Conservation (phyloP, 495 filamentous ascomycete genomes). For the Penicillium chermesinum region DNA sequence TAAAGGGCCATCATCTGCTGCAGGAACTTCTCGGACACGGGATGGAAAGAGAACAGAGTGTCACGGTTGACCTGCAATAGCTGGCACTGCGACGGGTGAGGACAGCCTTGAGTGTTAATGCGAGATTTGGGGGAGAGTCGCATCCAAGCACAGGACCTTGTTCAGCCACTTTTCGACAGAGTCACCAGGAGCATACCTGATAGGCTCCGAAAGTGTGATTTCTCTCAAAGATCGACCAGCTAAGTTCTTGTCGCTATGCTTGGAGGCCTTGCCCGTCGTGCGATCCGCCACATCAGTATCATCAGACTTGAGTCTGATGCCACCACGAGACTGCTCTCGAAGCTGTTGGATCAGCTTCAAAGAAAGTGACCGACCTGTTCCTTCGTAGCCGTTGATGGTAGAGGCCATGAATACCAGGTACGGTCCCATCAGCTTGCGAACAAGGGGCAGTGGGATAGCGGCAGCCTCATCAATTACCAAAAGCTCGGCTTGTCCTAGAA, state of each 20-base stretch:
- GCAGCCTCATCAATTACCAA: slow-evolving; percentile 98
- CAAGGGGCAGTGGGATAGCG: slow-evolving; percentile 88
- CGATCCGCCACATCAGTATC: slow-evolving; percentile 69
- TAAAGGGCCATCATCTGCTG: slow-evolving; percentile 98
- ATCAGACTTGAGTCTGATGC: slow-evolving; percentile 43
- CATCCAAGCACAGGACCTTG: slow-evolving; percentile 87
- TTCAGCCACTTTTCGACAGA: slow-evolving; percentile 95
- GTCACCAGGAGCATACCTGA: slow-evolving; percentile 88
- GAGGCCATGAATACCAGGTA: slow-evolving; percentile 99
- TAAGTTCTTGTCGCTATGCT: slow-evolving; percentile 54
- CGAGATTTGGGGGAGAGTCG: slow-evolving; percentile 76
- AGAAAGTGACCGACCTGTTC: slow-evolving; percentile 90
- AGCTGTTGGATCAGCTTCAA: slow-evolving; percentile 97
- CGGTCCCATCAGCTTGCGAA: slow-evolving; percentile 92
- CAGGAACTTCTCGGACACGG: slow-evolving; percentile 93
- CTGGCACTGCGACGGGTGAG: slow-evolving; percentile 85
- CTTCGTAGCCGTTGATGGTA: slow-evolving; percentile 98
- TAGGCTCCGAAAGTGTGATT: slow-evolving; percentile 88
- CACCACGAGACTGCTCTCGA: slow-evolving; percentile 78
- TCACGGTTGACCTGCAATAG: slow-evolving; percentile 92
- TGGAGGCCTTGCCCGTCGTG: slow-evolving; percentile 61
- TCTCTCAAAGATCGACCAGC: slow-evolving; percentile 81
- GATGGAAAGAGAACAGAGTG: slow-evolving; percentile 96
- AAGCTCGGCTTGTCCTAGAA: slow-evolving; percentile 91
- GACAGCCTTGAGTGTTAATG: slow-evolving; percentile 70